Evolutionary conservation across 2,329 filamentous ascomycete genomes (phyloP).

Genomic region (Aspergillus melleus): DNA sequence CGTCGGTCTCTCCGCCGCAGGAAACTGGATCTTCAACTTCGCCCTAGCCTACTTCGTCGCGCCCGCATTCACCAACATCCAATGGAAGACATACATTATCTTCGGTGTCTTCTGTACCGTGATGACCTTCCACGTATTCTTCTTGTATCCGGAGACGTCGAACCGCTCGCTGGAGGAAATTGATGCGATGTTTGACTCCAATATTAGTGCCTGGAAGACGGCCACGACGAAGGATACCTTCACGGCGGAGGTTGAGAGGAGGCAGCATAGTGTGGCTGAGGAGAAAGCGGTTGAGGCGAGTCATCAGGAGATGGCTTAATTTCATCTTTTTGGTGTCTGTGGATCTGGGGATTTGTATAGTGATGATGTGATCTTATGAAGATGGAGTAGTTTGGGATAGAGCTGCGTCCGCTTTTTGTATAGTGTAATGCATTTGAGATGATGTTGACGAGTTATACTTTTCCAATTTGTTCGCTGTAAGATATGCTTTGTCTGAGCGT

Average conservation of each 20-base stretch:
- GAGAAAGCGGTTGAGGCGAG: conserved; percentile 11
- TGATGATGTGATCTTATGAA: not conserved
- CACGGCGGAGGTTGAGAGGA: conserved; percentile 24
- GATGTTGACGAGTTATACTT: too few relatives aligned
- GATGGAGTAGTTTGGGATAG: too few relatives aligned
- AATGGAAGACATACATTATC: conserved; percentile 69
- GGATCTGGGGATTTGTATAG: too few relatives aligned
- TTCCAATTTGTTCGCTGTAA: too few relatives aligned
- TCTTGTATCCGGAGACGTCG: conserved; percentile 68
- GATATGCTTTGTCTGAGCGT: too few relatives aligned
- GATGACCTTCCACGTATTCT: conserved; percentile 68
- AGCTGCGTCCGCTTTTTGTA: too few relatives aligned
- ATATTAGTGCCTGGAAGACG: conserved; percentile 34
- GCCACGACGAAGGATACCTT: conserved; percentile 24
- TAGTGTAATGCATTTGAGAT: too few relatives aligned
- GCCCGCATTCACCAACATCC: conserved; percentile 58
- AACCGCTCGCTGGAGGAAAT: conserved; percentile 75
- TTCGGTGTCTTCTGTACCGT: conserved; percentile 72
- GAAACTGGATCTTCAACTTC: conserved; percentile 65
- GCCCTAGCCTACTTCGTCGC: conserved; percentile 57
- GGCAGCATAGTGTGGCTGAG: conserved; percentile 15
- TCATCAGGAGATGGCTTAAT: conserved; percentile 15
- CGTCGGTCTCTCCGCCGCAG: conserved; percentile 59
- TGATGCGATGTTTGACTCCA: conserved; percentile 63
- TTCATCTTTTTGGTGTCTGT: too few relatives aligned